phyloP scores from a whole-genome alignment of 202 grass and related monocot genomes.

The Carex sylvatica region DNA sequence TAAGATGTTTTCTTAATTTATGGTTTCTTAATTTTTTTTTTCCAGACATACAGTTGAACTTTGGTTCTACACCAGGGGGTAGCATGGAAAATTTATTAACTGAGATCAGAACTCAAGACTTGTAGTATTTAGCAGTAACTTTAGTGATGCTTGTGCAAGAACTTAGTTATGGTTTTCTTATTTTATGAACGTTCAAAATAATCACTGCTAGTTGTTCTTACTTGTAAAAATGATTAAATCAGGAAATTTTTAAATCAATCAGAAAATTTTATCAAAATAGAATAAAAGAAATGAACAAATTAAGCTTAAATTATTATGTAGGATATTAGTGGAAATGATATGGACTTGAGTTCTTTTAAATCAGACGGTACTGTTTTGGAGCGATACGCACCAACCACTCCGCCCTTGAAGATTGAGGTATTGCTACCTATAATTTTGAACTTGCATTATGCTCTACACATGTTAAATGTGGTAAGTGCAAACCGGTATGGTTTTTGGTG shows the following conservation, averaged over 20 bases:
- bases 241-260: not conserved
- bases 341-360: conserved; percentile 32
- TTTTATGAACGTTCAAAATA: not conserved
- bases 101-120: not conserved
- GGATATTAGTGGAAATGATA: conserved; percentile 34
- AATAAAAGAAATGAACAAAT: not conserved
- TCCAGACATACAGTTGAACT: not conserved
- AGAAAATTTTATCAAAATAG: not conserved
- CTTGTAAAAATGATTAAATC: not conserved
- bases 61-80: not conserved
- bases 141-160: not conserved
- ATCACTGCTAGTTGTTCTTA: not conserved
- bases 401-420: conserved; percentile 58
- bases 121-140: not conserved
- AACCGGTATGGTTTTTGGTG: not conserved
- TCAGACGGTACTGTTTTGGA: conserved; percentile 46
- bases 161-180: not conserved
- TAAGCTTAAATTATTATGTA: not conserved
- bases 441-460: not conserved
- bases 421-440: not conserved
- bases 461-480: not conserved
- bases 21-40: no score
- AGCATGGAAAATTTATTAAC: not conserved
- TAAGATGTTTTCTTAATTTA: no score
- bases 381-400: conserved; percentile 61